Evolutionary conservation across 805 yeast genomes (phyloP), one percentile per base, ranked within the genome.

Genomic region (Yarrowia hollandica): DNA sequence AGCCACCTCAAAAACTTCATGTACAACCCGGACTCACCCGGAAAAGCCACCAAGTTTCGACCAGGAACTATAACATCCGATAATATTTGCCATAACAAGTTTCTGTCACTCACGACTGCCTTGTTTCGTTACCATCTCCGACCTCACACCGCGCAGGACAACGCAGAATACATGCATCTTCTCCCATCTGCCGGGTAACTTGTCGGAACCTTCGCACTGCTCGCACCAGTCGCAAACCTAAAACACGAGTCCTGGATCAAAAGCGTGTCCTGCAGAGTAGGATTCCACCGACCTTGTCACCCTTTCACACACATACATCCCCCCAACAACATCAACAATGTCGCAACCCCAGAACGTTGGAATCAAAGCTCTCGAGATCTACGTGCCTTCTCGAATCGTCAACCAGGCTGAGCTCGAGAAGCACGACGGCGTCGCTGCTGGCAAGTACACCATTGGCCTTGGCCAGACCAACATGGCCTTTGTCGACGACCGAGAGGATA

Each of bases 401-500:
- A 86, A 82, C 78, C 98, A 94, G 77, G 77, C 84, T 50, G 98
- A 89, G 60, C 78, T 94, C 65, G 99, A 94, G 74, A 76, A 79
- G 64, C 83, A 76, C 68, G 96, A 91, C 72, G 88, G 87, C 60
- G 91, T 92, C 62, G 82, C 98, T 19, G 77, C 87, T 59, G 99
- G 99, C 62, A 94, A 94, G 74, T 94, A 90, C 81, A 94, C 99
- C 71, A 92, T 94, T 74, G 99, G 99, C 54, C 81, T 94, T 62
- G 99, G 99, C 64, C 99, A 94, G 79, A 92, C 97, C 69, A 90
- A 90, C 75, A 94, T 94, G 99, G 82, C 96, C 16, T 94, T 89
- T 69, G 98, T 94, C 65, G 87, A 92, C 72, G 99, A 94, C 77
- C 85, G 97, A 74, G 98, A 94, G 76, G 99, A 94, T 71, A 90